These are phyloP conservation scores for Paxillus rubicundulus DNA, from an alignment of 768 basidiomycete species.

Conservation along the genomic window DNA sequence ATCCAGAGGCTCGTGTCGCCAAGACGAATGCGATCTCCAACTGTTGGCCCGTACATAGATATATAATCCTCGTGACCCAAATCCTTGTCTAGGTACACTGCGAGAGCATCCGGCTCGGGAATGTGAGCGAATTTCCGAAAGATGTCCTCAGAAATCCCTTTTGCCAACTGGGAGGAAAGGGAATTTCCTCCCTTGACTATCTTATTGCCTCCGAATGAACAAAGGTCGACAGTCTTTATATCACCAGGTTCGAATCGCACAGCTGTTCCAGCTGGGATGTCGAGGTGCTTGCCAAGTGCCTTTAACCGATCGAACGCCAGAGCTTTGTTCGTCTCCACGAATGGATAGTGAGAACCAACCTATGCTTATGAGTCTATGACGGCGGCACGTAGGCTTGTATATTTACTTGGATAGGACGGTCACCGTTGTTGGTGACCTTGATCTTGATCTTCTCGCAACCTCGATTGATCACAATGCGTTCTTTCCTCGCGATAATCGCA, in stretches of 20 bases:
- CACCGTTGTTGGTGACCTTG: constrained; percentile 85
- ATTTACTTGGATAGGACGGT: constrained; percentile 86
- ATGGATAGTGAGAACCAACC: constrained; percentile 95
- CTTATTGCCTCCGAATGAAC: constrained; percentile 69
- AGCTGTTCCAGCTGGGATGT: constrained; percentile 93
- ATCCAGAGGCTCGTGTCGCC: constrained; percentile 92
- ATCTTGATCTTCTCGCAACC: constrained; percentile 68
- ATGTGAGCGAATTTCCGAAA: constrained; percentile 64
- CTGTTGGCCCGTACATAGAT: constrained; percentile 94
- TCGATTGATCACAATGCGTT: constrained; percentile 71
- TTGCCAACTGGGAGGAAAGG: constrained; percentile 50
- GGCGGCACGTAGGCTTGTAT: neutral
- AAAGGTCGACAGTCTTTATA: constrained; percentile 76
- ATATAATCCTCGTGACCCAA: constrained; percentile 75
- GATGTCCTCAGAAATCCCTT: constrained; percentile 24
- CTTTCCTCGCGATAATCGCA: constrained; percentile 64
- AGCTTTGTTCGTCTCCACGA: constrained; percentile 82
- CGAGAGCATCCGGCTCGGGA: constrained; percentile 60
- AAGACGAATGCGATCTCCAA: constrained; percentile 82
- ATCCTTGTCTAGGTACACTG: constrained; percentile 49
- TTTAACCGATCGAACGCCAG: constrained; percentile 80
- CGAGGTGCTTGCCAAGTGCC: constrained; percentile 82
- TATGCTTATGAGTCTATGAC: constrained; percentile 27
- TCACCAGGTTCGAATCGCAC: constrained; percentile 97
- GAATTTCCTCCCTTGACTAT: constrained; percentile 76